These are phyloP conservation scores for Crotalaria pallida DNA, from an alignment of 306 rosid genomes.

Conservation along the genomic window DNA sequence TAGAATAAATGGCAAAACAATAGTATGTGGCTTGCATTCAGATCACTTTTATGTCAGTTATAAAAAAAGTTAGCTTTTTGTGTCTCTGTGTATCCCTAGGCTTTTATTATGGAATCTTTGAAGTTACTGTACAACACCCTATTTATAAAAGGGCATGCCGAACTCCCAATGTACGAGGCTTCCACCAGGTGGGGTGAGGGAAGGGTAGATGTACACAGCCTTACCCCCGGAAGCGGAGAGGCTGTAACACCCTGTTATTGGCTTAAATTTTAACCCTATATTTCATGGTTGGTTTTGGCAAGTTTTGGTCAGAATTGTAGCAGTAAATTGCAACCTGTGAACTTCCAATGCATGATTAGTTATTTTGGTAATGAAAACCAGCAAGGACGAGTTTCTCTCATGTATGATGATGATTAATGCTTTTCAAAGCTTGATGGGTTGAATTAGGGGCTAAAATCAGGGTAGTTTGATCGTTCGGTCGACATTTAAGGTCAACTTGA, in stretches of 20 bases:
- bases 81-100: neutral
- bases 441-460: neutral
- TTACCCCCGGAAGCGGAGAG: too few species aligned
- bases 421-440: neutral
- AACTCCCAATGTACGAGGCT: too few species aligned
- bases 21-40: neutral
- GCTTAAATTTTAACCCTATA: neutral
- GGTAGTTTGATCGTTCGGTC: conserved; percentile 1
- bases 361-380: conserved; percentile 9
- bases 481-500: neutral
- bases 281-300: neutral
- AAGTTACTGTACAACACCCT: neutral
- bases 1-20: neutral
- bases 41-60: neutral
- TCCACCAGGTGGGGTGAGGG: too few species aligned
- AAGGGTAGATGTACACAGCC: too few species aligned
- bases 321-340: conserved; percentile 20
- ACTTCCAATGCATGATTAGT: neutral
- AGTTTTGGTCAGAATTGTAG: conserved; percentile 17
- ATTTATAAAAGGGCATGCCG: neutral
- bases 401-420: neutral
- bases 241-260: neutral
- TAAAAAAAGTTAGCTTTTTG: neutral
- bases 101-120: conserved; percentile 5
- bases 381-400: neutral